phyloP scores from a whole-genome alignment of 2,329 filamentous ascomycete genomes.

The Helotiales sp. region DNA sequence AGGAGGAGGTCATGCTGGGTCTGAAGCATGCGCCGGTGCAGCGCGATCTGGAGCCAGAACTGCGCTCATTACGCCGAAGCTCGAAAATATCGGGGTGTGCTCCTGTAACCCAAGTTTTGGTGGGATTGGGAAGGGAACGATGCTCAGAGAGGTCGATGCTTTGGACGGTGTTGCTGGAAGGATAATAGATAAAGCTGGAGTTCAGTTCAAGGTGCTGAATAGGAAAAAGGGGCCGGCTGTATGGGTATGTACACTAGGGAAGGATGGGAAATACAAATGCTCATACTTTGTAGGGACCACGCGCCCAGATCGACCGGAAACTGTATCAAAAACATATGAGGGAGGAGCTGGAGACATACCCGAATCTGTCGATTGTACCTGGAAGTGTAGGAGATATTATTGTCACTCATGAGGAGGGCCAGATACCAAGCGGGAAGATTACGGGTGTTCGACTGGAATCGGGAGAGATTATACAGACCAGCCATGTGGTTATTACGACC shows the following conservation, averaged over 20 bases:
- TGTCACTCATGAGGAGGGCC: conserved; percentile 59
- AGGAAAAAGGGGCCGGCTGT: conserved; percentile 90
- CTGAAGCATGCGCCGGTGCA: conserved; percentile 90
- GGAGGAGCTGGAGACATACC: conserved; percentile 78
- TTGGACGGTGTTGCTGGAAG: conserved; percentile 87
- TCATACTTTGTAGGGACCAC: conserved; percentile 66
- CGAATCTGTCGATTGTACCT: conserved; percentile 78
- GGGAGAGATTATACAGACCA: conserved; percentile 80
- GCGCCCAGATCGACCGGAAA: conserved; percentile 91
- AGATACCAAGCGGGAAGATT: conserved; percentile 69
- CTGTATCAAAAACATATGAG: conserved; percentile 92
- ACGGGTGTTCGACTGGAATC: conserved; percentile 86
- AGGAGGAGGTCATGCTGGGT: conserved; percentile 92
- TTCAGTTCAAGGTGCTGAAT: conserved; percentile 94
- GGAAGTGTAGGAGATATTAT: conserved; percentile 94
- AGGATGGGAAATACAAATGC: not conserved
- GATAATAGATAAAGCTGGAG: conserved; percentile 89
- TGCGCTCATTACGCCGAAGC: conserved; percentile 84
- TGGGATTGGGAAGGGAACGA: conserved; percentile 97
- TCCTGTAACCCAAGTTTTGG: conserved; percentile 98
- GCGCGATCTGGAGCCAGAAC: conserved; percentile 88
- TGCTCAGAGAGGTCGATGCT: conserved; percentile 93
- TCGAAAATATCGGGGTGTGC: conserved; percentile 90
- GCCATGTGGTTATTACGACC: conserved; percentile 89
- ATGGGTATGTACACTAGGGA: conserved; percentile 59